Base-by-base conservation (phyloP, 805 yeast species). In the Clavispora fructus region DNA sequence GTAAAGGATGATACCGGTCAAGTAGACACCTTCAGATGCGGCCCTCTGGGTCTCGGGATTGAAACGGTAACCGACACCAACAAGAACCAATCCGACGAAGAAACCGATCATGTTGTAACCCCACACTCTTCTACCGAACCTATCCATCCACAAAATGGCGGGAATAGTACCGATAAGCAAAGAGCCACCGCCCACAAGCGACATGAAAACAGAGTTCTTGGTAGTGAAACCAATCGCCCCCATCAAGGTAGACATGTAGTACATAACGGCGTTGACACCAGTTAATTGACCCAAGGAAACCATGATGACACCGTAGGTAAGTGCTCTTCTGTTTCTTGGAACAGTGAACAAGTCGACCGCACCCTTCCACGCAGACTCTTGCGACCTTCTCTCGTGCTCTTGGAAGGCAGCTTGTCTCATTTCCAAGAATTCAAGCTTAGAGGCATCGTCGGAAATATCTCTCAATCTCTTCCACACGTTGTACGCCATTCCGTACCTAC, bases 171-270 rank as follows among this genome's bases (percentile, higher is more conserved):
- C 87, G 10, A 82, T 40, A 52, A 82, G 60, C 39, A 81, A 63
- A 1, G 85, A 69, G 32, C 83, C 86, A 56, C 87, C 87, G 43
- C 85, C 85, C 19, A 82, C 87, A 58, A 80, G 71, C 8, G 86
- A 80, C 86, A 82, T 80, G 56, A 80, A 78, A 8, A 81, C 84
- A 23, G 83, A 66, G 43, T 73, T 62, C 56, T 76, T 76, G 17
- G 63, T 62, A 47, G 60, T 50, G 63, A 82, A 82, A 7, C 85
- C 85, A 56, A 82, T 78, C 30, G 69, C 65, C 3, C 55, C 59
- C 80, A 82, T 75, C 57, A 82, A 64, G 3, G 76, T 77, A 40
- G 84, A 74, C 78, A 81, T 73, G 62, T 82, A 78, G 67, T 81
- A 82, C 78, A 81, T 72, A 48, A 82, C 75, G 35, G 82, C 86